phyloP scores from a whole-genome alignment of 2,329 filamentous ascomycete species.

The Fusarium poae region DNA sequence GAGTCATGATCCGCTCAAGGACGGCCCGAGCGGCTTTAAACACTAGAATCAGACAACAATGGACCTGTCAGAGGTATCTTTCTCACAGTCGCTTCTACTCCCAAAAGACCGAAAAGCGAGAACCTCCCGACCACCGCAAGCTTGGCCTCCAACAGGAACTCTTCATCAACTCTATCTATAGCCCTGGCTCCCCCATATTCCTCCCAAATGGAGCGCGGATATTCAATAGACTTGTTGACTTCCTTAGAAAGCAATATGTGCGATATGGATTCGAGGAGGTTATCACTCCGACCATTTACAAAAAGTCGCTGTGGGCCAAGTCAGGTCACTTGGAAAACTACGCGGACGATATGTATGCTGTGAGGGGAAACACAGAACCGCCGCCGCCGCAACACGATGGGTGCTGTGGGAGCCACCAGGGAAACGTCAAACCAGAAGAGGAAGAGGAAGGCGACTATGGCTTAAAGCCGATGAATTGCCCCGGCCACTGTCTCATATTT shows the following conservation, averaged over 20 bases:
- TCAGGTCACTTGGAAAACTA: slow-evolving; percentile 93
- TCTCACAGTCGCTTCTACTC: slow-evolving; percentile 51
- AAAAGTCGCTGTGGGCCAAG: slow-evolving; percentile 85
- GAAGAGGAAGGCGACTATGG: slow-evolving; percentile 80
- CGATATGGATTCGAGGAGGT: slow-evolving; percentile 90
- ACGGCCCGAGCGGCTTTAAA: slow-evolving; percentile 37
- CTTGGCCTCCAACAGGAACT: slow-evolving; percentile 77
- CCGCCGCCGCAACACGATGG: slow-evolving; percentile 24
- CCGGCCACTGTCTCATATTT: slow-evolving; percentile 88
- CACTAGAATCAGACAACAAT: slow-evolving; percentile 42
- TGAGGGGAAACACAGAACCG: slow-evolving; percentile 65
- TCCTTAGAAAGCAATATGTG: slow-evolving; percentile 85
- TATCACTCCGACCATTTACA: slow-evolving; percentile 91
- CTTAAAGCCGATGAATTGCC: slow-evolving; percentile 94
- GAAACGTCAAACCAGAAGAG: slow-evolving; percentile 54
- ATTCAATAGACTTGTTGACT: slow-evolving; percentile 85
- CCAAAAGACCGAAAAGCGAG: slow-evolving; percentile 47
- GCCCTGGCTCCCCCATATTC: slow-evolving; percentile 87
- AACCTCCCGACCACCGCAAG: slow-evolving; percentile 69
- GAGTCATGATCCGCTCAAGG: slow-evolving; percentile 51
- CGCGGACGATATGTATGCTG: slow-evolving; percentile 91
- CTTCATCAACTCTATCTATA: slow-evolving; percentile 83
- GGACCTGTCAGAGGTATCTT: slow-evolving; percentile 53
- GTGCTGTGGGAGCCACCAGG: slow-evolving; percentile 52
- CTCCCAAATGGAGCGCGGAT: slow-evolving; percentile 84